phyloP scores from a whole-genome alignment of 1,284 basidiomycete genomes.

The Pseudozyma pruni region DNA sequence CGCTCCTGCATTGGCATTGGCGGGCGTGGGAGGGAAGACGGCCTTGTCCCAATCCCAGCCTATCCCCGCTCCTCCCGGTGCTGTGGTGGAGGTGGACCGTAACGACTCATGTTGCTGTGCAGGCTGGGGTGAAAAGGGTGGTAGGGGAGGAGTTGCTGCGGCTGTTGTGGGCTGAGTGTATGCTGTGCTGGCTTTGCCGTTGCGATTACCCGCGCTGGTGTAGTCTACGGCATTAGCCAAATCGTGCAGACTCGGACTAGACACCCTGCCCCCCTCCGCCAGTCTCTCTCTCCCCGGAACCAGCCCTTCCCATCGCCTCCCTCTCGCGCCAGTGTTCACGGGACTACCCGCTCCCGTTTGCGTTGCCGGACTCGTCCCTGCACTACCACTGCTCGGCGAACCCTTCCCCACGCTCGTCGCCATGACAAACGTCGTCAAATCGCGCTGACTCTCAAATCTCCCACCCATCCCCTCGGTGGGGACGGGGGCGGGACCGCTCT shows the following conservation, averaged over 20 bases:
- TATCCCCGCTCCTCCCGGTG: not conserved
- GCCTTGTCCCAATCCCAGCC: slow-evolving; percentile 16
- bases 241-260: slow-evolving; percentile 23
- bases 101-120: not conserved
- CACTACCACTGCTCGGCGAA: slow-evolving; percentile 4
- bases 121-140: not conserved
- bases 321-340: too few relatives aligned
- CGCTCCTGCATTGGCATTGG: not conserved
- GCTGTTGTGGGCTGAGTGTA: not conserved
- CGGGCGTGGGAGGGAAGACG: not conserved
- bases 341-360: too few relatives aligned
- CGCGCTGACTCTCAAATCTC: slow-evolving; percentile 18
- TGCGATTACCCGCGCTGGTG: not conserved
- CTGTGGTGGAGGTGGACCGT: not conserved
- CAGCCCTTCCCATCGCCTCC: too few relatives aligned
- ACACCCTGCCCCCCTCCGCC: slow-evolving; percentile 2
- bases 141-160: not conserved
- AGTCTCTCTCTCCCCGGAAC: not conserved
- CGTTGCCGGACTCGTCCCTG: slow-evolving; percentile 1
- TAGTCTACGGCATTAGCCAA: slow-evolving; percentile 27
- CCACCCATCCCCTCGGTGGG: not conserved
- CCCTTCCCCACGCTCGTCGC: slow-evolving; percentile 7
- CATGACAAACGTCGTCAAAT: slow-evolving; percentile 27
- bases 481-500: too few relatives aligned
- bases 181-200: not conserved